Evolutionary conservation across 2,329 filamentous ascomycete species (phyloP).

Genomic region (Ophiostoma montium): DNA sequence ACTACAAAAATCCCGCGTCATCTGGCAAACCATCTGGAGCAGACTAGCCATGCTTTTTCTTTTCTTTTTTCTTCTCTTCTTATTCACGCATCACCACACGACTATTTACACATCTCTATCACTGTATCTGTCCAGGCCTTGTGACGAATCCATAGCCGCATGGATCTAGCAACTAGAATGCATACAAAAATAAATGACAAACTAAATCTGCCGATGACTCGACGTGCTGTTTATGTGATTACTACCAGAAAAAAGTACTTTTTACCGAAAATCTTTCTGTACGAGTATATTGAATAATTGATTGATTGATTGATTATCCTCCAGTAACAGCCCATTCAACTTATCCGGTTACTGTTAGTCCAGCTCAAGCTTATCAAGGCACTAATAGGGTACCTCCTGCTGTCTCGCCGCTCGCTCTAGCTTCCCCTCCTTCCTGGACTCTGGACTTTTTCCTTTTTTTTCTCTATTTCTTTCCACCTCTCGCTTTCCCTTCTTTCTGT

Average conservation of each 20-base stretch:
- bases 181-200: neutral
- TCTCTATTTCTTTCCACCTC: neutral
- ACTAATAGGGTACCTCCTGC: neutral
- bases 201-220: neutral
- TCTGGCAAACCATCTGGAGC: too few species aligned
- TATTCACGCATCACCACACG: neutral
- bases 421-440: neutral
- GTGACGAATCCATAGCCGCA: neutral
- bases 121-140: neutral
- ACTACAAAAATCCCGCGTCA: too few species aligned
- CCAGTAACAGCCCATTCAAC: too few species aligned
- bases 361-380: conserved; percentile 1
- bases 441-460: neutral
- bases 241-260: too few species aligned
- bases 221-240: too few species aligned
- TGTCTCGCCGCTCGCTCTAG: neutral
- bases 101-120: neutral
- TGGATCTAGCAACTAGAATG: neutral
- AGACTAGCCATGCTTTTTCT: too few species aligned
- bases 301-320: too few species aligned
- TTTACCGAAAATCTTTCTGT: too few species aligned
- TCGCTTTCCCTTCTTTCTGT: neutral
- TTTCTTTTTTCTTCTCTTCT: neutral
- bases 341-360: neutral
- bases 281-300: too few species aligned